These are phyloP conservation scores for Mucor lusitanicus DNA, from an alignment of 371 early-diverging fungal genomes.

Conservation along the genomic window DNA sequence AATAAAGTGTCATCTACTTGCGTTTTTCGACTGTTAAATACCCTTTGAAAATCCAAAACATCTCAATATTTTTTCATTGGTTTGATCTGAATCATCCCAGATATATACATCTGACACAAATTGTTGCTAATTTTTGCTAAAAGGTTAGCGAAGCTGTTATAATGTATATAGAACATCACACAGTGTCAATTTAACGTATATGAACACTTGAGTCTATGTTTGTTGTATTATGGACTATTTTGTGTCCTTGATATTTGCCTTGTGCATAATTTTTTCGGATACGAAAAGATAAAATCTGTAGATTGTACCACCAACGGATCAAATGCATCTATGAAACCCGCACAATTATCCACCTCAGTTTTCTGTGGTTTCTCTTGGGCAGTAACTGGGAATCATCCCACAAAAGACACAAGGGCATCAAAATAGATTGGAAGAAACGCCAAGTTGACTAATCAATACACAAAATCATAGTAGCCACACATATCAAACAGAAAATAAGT, in stretches of 20 bases:
- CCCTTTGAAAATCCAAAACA: neutral
- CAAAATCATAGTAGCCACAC: no score
- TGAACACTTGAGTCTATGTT: neutral
- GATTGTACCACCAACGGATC: neutral
- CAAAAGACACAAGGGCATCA: no score
- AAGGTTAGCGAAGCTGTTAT: neutral
- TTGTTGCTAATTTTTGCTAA: neutral
- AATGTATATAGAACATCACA: no score
- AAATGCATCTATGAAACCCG: neutral
- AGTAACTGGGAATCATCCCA: neutral
- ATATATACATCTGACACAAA: neutral
- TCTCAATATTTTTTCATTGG: neutral
- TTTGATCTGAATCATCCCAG: neutral
- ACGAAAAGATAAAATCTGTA: neutral
- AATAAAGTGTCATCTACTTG: neutral
- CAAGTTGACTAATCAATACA: no score
- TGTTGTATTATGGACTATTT: no score
- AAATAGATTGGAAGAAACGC: no score
- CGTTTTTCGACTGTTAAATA: neutral
- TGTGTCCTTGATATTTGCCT: neutral
- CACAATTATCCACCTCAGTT: neutral
- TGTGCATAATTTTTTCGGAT: neutral
- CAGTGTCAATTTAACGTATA: neutral
- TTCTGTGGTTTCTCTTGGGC: neutral
- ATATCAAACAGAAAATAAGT: no score